These are phyloP conservation scores for Jatropha curcas DNA, from an alignment of 345 rosid genomes.

Conservation along the genomic window DNA sequence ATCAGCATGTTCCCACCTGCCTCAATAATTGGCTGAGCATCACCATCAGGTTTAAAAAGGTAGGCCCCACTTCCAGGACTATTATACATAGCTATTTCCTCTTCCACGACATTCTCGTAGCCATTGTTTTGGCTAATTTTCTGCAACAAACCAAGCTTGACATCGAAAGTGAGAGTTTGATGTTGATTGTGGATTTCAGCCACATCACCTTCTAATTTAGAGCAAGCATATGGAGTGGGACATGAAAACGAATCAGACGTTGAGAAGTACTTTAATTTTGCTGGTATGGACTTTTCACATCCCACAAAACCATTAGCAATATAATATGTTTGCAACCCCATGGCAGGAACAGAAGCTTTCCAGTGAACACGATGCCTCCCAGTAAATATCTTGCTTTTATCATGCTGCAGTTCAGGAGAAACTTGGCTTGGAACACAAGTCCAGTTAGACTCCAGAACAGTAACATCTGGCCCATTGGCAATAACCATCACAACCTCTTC, in stretches of 20 bases:
- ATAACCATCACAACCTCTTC: constrained; percentile 78
- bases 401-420: constrained; percentile 93
- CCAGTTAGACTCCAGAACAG: constrained; percentile 86
- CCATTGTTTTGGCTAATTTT: constrained; percentile 56
- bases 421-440: constrained; percentile 87
- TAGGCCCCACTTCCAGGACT: constrained; percentile 90
- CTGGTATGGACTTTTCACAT: constrained; percentile 78
- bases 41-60: constrained; percentile 78
- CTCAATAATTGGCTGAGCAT: constrained; percentile 62
- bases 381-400: constrained; percentile 57
- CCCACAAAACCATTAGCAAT: constrained; percentile 73
- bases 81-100: constrained; percentile 77
- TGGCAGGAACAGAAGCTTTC: constrained; percentile 87
- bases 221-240: constrained; percentile 72
- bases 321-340: constrained; percentile 89
- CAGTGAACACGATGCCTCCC: constrained; percentile 88
- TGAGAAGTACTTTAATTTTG: constrained; percentile 56
- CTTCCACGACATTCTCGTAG: constrained; percentile 48
- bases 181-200: constrained; percentile 64
- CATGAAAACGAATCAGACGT: constrained; percentile 55
- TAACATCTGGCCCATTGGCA: constrained; percentile 69
- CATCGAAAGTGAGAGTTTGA: constrained; percentile 70
- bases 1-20: constrained; percentile 62
- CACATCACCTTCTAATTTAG: constrained; percentile 54
- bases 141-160: constrained; percentile 64